Base-by-base conservation (phyloP, 2,329 filamentous ascomycete genomes). In the Colletotrichum lupini region DNA sequence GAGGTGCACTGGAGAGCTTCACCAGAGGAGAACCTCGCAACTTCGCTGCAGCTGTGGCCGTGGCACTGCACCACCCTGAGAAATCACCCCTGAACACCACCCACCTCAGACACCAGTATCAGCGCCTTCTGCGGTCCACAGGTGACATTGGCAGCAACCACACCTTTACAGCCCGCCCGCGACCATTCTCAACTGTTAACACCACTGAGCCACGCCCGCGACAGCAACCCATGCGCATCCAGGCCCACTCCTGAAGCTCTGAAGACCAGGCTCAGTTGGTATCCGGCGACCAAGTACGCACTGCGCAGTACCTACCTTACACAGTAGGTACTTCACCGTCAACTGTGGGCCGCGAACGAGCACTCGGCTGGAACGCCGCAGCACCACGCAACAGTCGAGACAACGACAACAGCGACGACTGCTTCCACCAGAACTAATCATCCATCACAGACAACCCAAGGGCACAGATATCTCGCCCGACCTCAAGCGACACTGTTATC, bases 241-340 rank as follows among this genome's bases (percentile, higher is more conserved):
- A 58, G 35, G 35, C 53, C 69, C 68, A 66, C 62, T 68, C 12
- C 52, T 62, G 58, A 63, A 63, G 65, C 32, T 62, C 58, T 58
- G 65, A 72, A 49, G 28, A 55, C 28, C 30, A 37, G 61, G 46
- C 59, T 26, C 42, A 49, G 37, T 52, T 55, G 46, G 30, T n/a
- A 61, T 52, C 60, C 26, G 35, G 56, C 42, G 65, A 67, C 65
- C 46, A 42, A 46, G 53, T 24, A 32, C 37, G 32, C 32, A 46
- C 53, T 32, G 26, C 37, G 32, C 32, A 46, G 60, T 24, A 32
- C 37, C 37, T 42, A 32, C 30, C 9, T 32, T 32, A 32, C 30
- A 32, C 30, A 32, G 30, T 32, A 32, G 30, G 30, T 42, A 42
- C 37, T 42, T 19, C 14, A 42, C 58, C 53, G 56, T 61, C 30